A percentile compares a stretch with the other conserved stretches of the same genome.
phyloP scores from a whole-genome alignment of 805 yeast species.

The Priceomyces haplophilus region DNA sequence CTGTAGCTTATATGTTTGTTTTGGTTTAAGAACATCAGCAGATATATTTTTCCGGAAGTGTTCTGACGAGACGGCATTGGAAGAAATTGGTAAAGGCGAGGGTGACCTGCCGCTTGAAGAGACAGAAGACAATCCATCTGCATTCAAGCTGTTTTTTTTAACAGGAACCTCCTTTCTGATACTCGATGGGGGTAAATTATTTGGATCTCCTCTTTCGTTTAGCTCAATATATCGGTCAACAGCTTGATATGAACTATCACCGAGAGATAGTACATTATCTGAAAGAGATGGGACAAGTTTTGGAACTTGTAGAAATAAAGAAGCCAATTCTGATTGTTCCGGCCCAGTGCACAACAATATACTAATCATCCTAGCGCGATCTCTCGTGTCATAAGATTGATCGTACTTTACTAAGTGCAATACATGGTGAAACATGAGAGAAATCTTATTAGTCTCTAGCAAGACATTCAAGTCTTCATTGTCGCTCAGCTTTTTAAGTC shows the following conservation, averaged over 20 bases:
- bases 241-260: slow-evolving; percentile 11
- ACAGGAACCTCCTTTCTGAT: slow-evolving; percentile 29
- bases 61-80: slow-evolving; percentile 25
- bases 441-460: slow-evolving; percentile 19
- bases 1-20: slow-evolving; percentile 55
- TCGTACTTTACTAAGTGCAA: slow-evolving; percentile 72
- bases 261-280: slow-evolving; percentile 7
- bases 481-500: slow-evolving; percentile 23
- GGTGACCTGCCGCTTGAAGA: slow-evolving; percentile 13
- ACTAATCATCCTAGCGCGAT: slow-evolving; percentile 72
- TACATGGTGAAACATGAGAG: slow-evolving; percentile 57
- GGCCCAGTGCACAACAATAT: slow-evolving; percentile 51
- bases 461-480: slow-evolving; percentile 11
- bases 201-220: slow-evolving; percentile 46
- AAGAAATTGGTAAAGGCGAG: slow-evolving; percentile 18
- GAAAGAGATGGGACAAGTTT: slow-evolving; percentile 59
- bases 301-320: slow-evolving; percentile 71
- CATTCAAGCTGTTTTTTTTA: slow-evolving; percentile 13
- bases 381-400: slow-evolving; percentile 71
- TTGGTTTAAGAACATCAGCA: slow-evolving; percentile 8
- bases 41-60: slow-evolving; percentile 9
- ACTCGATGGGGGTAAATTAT: slow-evolving; percentile 24
- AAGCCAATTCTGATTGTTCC: slow-evolving; percentile 55
- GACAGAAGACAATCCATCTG: slow-evolving; percentile 15
- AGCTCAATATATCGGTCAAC: slow-evolving; percentile 23